Percentiles rank a stretch among this genome's conserved stretches.
phyloP scores from a whole-genome alignment of 805 yeast species.

The Nadsonia fulvescens region DNA sequence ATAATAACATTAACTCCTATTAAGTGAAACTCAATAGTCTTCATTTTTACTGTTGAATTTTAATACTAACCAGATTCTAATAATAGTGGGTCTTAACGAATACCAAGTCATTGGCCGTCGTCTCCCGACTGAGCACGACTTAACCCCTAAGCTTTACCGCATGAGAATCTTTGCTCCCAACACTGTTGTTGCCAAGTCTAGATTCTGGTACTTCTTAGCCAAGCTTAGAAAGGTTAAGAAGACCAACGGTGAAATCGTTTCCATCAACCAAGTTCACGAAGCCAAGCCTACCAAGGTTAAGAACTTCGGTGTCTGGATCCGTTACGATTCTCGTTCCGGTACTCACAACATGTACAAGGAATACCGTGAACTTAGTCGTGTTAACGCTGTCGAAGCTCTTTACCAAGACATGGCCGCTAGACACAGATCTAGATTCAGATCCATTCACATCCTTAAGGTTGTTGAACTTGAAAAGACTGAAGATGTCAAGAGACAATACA shows the following conservation, averaged over 20 bases:
- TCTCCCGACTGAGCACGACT: conserved; percentile 96
- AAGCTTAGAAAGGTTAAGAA: conserved; percentile 98
- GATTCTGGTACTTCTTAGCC: conserved; percentile 99
- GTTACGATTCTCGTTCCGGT: conserved; percentile 99
- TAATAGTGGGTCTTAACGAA: conserved; percentile 94
- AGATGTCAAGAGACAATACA: conserved; percentile 98
- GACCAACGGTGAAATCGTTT: conserved; percentile 98
- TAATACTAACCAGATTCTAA: no score
- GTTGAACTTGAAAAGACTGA: conserved; percentile 95
- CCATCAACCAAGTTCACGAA: conserved; percentile 82
- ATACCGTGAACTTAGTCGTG: conserved; percentile 98
- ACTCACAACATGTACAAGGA: conserved; percentile 99
- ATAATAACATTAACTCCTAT: no score
- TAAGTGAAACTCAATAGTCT: no score
- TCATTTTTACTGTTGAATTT: no score
- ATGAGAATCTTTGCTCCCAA: conserved; percentile 99
- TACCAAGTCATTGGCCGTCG: conserved; percentile 99
- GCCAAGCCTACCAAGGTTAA: conserved; percentile 97
- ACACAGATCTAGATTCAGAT: conserved; percentile 99
- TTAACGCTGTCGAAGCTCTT: conserved; percentile 94
- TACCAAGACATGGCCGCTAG: conserved; percentile 99
- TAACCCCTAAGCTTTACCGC: conserved; percentile 99
- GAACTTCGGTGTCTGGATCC: conserved; percentile 99
- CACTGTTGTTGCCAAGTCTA: conserved; percentile 97
- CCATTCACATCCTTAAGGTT: conserved; percentile 97